A percentile compares a stretch with the other conserved stretches of the same genome.
phyloP scores from a whole-genome alignment of 2,329 filamentous ascomycete genomes.

The Venturia effusa region DNA sequence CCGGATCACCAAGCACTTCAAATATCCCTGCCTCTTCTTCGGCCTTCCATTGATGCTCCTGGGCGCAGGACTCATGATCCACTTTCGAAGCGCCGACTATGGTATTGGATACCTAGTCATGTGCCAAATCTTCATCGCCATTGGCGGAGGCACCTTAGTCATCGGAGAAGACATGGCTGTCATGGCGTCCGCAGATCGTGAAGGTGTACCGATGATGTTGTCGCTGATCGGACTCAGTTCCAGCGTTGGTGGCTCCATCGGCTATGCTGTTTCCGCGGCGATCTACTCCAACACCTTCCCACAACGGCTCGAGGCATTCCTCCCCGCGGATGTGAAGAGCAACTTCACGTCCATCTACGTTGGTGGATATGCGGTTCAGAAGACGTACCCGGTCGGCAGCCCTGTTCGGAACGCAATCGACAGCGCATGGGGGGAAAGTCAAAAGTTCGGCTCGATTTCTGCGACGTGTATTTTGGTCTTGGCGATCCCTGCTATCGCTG shows the following conservation, averaged over 20 bases:
- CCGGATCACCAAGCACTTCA: constrained; percentile 18
- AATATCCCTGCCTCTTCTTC: constrained; percentile 18
- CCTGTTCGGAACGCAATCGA: constrained; percentile 10
- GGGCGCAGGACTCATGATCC: constrained; percentile 23
- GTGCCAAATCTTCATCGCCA: constrained; percentile 20
- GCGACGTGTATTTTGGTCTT: constrained; percentile 10
- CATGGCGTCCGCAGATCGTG: constrained; percentile 22
- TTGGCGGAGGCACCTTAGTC: constrained; percentile 9
- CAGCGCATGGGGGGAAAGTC: constrained; percentile 9
- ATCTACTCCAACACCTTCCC: constrained; percentile 23
- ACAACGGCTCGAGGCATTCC: not conserved
- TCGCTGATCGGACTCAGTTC: constrained; percentile 20
- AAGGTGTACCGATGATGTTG: constrained; percentile 23
- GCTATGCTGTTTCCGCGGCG: constrained; percentile 21
- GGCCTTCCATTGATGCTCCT: constrained; percentile 22
- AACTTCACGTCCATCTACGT: constrained; percentile 9
- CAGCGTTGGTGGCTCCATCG: constrained; percentile 22
- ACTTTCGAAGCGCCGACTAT: constrained; percentile 20
- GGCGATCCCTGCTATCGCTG: constrained; percentile 2
- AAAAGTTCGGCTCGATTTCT: constrained; percentile 6
- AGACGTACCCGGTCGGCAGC: constrained; percentile 7
- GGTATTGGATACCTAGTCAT: constrained; percentile 24
- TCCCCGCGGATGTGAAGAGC: constrained; percentile 8
- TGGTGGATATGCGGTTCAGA: constrained; percentile 7
- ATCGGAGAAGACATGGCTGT: constrained; percentile 17